phyloP scores from a whole-genome alignment of 352 stramenopile genomes.

The Pythium aquatile region DNA sequence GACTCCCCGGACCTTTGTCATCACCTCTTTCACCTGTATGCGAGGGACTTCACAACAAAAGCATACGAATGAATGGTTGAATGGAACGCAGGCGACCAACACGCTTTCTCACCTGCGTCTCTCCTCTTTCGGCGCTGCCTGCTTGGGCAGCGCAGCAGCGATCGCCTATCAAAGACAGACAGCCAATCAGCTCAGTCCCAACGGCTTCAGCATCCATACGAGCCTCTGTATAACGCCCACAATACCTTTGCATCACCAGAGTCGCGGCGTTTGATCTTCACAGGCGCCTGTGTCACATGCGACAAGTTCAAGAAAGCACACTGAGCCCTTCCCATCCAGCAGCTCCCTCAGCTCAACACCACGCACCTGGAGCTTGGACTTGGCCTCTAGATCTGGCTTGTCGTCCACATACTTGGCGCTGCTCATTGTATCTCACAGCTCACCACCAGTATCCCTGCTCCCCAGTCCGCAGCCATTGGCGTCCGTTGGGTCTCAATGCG shows the following conservation, averaged over 20 bases:
- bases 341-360: background rate
- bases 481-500: background rate
- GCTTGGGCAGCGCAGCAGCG: conserved; percentile 19
- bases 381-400: conserved; percentile 25
- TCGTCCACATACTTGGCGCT: conserved; percentile 23
- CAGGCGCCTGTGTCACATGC: conserved; percentile 16
- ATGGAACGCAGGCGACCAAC: background rate
- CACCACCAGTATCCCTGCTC: too few species aligned
- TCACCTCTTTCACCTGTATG: conserved; percentile 28
- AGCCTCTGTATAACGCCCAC: background rate
- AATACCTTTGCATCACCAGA: conserved; percentile 33
- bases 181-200: background rate
- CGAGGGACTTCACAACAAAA: conserved; percentile 9
- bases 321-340: background rate
- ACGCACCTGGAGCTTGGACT: conserved; percentile 25
- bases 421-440: conserved; percentile 18
- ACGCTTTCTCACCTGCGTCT: conserved; percentile 24
- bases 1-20: conserved; percentile 1
- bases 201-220: background rate
- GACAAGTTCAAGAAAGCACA: background rate
- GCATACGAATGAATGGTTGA: background rate
- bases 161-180: conserved; percentile 10
- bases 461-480: background rate
- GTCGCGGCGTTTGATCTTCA: conserved; percentile 34
- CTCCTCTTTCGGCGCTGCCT: conserved; percentile 29